A percentile compares a stretch with the other conserved stretches of the same genome.
These are phyloP conservation scores for Xylariomycetidae sp. DNA, from an alignment of 2,329 filamentous ascomycete species.

Conservation along the genomic window DNA sequence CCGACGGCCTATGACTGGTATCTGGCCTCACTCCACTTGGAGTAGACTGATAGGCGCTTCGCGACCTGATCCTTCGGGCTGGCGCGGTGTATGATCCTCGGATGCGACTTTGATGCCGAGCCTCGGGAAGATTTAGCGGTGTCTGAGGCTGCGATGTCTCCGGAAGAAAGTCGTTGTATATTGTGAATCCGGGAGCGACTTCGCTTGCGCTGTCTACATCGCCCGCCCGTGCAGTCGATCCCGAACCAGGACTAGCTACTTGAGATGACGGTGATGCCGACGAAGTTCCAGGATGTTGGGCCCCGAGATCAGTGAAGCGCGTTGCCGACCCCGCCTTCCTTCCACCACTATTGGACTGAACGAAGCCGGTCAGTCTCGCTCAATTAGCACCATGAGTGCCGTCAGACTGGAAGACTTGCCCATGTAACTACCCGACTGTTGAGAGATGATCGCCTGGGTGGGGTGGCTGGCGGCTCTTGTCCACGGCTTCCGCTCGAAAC, in stretches of 20 bases:
- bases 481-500: slow-evolving; percentile 4
- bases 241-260: slow-evolving; percentile 5
- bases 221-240: slow-evolving; percentile 9
- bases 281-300: too few species aligned
- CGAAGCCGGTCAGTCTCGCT: too few species aligned
- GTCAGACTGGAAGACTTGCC: too few species aligned
- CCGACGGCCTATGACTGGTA: slow-evolving; percentile 30
- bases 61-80: slow-evolving; percentile 11
- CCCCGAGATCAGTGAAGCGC: too few species aligned
- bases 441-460: slow-evolving; percentile 19
- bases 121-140: slow-evolving; percentile 44
- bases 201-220: too few species aligned
- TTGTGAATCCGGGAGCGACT: slow-evolving; percentile 5
- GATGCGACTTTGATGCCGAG: slow-evolving; percentile 40
- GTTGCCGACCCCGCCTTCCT: too few species aligned
- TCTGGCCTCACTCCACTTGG: slow-evolving; percentile 8
- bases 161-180: slow-evolving; percentile 44
- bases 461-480: slow-evolving; percentile 18
- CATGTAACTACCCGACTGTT: too few species aligned
- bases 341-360: too few species aligned
- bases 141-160: slow-evolving; percentile 45
- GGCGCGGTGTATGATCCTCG: slow-evolving; percentile 41
- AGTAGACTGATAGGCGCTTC: slow-evolving; percentile 7
- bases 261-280: slow-evolving; percentile 10
- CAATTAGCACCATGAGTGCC: too few species aligned